Evolutionary conservation across 208 protist species (phyloP).

Genomic region (Trypanosoma vivax): DNA sequence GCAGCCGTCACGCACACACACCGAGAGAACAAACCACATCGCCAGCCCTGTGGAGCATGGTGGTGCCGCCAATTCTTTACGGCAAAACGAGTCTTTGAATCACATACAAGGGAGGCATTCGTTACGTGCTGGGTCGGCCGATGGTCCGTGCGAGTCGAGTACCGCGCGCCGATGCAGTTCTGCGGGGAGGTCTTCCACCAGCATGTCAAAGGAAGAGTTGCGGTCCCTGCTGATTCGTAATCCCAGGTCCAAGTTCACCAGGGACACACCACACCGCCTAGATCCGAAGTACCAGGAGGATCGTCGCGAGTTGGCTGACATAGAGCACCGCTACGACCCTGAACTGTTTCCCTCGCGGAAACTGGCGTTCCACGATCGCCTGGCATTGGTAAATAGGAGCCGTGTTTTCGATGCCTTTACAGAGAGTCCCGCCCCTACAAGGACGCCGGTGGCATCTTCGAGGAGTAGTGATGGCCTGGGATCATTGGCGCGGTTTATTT

Average conservation of each 20-base stretch:
- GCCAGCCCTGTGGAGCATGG: too few species aligned
- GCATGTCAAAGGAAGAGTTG: constrained; percentile 7
- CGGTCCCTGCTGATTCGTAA: constrained; percentile 2
- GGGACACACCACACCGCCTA: constrained; percentile 10
- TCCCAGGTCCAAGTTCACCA: background rate
- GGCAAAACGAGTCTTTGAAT: too few species aligned
- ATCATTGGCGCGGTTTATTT: constrained; percentile 9
- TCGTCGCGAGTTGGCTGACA: constrained; percentile 7
- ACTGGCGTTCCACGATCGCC: background rate
- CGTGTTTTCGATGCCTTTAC: constrained; percentile 9
- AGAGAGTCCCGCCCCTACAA: background rate
- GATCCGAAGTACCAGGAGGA: constrained; percentile 14
- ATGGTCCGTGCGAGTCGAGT: too few species aligned
- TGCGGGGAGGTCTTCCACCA: too few species aligned
- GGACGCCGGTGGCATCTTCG: background rate
- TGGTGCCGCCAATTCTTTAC: too few species aligned
- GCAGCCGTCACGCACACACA: too few species aligned
- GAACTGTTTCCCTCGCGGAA: constrained; percentile 5
- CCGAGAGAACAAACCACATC: too few species aligned
- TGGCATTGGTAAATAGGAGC: constrained; percentile 3
- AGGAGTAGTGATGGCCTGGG: constrained; percentile 14
- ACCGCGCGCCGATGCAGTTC: too few species aligned
- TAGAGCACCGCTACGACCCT: constrained; percentile 14
- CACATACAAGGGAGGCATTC: too few species aligned
- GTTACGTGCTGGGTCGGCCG: too few species aligned